Evolutionary conservation across 768 basidiomycete genomes (phyloP).

Genomic region (Leucogyrophana mollusca): DNA sequence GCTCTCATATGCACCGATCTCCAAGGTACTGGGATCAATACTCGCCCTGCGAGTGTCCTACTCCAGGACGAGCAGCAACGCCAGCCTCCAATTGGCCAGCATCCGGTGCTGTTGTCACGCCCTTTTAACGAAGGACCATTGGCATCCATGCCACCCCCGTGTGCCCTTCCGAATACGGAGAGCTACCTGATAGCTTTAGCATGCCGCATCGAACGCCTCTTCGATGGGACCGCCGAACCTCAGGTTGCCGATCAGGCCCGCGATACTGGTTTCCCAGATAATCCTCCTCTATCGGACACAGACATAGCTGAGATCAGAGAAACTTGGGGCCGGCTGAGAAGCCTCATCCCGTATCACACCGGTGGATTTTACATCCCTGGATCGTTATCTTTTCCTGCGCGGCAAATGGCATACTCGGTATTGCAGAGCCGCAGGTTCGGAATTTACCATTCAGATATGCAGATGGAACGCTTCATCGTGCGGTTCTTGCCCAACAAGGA

Average conservation of each 20-base stretch:
- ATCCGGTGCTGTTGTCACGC: constrained; percentile 19
- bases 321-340: constrained; percentile 23
- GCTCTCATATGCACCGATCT: constrained; percentile 21
- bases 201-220: constrained; percentile 25
- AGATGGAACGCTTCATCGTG: constrained; percentile 29
- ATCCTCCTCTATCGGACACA: constrained; percentile 16
- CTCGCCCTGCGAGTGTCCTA: constrained; percentile 6
- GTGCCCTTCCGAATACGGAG: constrained; percentile 18
- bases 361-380: constrained; percentile 30
- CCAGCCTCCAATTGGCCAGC: background rate
- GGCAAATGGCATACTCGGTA: constrained; percentile 19
- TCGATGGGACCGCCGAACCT: constrained; percentile 2
- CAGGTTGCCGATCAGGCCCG: constrained; percentile 7
- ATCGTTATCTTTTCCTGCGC: constrained; percentile 21
- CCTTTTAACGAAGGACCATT: constrained; percentile 28
- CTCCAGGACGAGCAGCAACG: constrained; percentile 5
- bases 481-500: constrained; percentile 13
- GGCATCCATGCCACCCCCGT: constrained; percentile 17
- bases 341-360: constrained; percentile 24
- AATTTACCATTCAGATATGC: constrained; percentile 27
- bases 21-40: constrained; percentile 18
- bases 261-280: constrained; percentile 11
- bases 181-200: constrained; percentile 27
- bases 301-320: constrained; percentile 20
- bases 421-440: constrained; percentile 23